Base-by-base conservation (phyloP, 2,329 filamentous ascomycete species). In the Coleophoma crateriformis region DNA sequence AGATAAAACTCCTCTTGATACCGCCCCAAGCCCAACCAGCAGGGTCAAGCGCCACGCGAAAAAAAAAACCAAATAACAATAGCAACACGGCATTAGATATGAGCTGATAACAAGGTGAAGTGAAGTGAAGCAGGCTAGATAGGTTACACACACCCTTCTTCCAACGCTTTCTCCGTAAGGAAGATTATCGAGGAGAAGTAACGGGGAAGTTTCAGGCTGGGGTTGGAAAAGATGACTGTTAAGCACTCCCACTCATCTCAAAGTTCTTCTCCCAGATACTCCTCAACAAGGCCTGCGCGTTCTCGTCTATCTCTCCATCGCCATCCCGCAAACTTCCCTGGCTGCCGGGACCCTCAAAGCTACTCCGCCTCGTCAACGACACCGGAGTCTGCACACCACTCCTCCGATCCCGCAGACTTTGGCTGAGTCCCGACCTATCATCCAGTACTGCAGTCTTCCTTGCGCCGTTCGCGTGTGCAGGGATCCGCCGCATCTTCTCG, bases 221-320 rank as follows among this genome's bases (percentile, higher is more conserved):
- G 19, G 27, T n/a, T 35, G 39, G 19, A 32, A 45, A 46, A 14
- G n/a, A 32, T 13, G 8, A 17, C 33, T 15, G 35, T 60, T 48
- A 64, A 57, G 58, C 54, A 46, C 79, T 82, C 27, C 75, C 74
- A 57, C 77, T 77, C 50, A 82, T 66, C 58, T 83, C 78, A 63
- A 74, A 68, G 45, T 72, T 78, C 70, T 79, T 83, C 42, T 84
- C 80, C 81, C 81, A 85, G 45, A 85, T 64, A 54, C 77, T 78
- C 49, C 80, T 70, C 48, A 85, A 65, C 40, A 83, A 58, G 5
- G 75, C 68, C 1, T 73, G 66, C 1, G 77, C 75, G 10, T 71
- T 73, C 40, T 59, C 61, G 45, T 78, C 74, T 20, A 75, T 75
- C 19, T 74, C 70, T 3, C 65, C 68, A 14, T 74, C 75, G 13